Base-by-base conservation (phyloP, 305 asterid genomes). In the Fraxinus baroniana region DNA sequence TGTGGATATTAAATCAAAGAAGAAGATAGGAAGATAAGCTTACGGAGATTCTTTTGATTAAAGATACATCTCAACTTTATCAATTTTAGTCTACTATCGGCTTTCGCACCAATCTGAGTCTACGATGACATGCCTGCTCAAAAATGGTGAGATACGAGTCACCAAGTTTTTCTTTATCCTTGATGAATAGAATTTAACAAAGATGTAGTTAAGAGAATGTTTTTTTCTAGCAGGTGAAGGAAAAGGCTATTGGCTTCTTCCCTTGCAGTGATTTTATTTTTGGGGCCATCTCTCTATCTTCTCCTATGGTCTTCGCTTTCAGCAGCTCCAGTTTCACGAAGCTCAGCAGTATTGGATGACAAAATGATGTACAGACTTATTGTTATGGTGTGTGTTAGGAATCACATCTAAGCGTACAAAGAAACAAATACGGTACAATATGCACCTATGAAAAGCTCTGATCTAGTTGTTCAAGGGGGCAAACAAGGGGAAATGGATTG, bases 61-160 rank as follows among this genome's bases (percentile, higher is more conserved):
- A 93, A 95, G 98, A 88, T 94, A 52, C 97, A 95, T 83, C 3
- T 80, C 30, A 92, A 75, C 86, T 81, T 86, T 72, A 88, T 95
- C 18, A 97, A 94, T 89, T 95, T 93, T 72, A 52, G 86, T 77
- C 90, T 94, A 80, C 87, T 91, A 30, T 94, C 99, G 15, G 86
- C 95, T 4, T 91, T 95, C 55, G 97, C 99, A 39, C 97, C 97
- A 22, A 94, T 95, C 87, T 95, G 97, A 98, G 94, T 94, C 66
- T 94, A 90, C 94, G 93, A 95, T 37, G 99, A 94, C 83, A 88
- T 93, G 95, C 94, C 95, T 77, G 84, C 89, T 74, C 97, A 97
- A 18, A 90, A 92, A 85, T 85, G 97, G 97, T 94, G 62, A 90
- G 91, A 35, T 62, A 13, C 17, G 20, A 64, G 24, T 49, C 52